phyloP scores from a whole-genome alignment of 768 basidiomycete genomes.

The Suillus discolor region DNA sequence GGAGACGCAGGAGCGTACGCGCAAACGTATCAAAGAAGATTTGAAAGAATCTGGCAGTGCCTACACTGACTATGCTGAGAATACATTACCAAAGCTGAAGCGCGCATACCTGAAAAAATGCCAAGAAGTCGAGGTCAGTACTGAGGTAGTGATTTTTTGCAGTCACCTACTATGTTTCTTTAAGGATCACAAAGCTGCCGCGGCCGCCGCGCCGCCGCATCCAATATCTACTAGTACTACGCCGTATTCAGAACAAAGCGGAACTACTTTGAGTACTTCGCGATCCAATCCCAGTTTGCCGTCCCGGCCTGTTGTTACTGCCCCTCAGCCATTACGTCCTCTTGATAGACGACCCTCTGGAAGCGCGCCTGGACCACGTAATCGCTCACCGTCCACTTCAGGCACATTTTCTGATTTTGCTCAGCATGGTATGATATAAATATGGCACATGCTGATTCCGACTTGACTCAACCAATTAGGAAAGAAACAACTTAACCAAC shows the following conservation, averaged over 20 bases:
- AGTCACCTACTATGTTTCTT: conserved; percentile 8
- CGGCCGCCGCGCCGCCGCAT: conserved; percentile 36
- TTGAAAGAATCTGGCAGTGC: conserved; percentile 75
- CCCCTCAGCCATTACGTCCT: conserved; percentile 75
- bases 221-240: conserved; percentile 18
- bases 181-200: conserved; percentile 68
- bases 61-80: conserved; percentile 83
- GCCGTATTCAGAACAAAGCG: conserved; percentile 34
- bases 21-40: conserved; percentile 90
- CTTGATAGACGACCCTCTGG: conserved; percentile 75
- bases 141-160: not conserved
- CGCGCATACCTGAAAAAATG: conserved; percentile 81
- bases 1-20: conserved; percentile 92
- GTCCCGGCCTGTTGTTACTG: conserved; percentile 57
- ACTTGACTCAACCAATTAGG: conserved; percentile 41
- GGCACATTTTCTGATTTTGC: conserved; percentile 87
- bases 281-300: conserved; percentile 50
- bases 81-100: conserved; percentile 79
- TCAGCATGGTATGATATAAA: conserved; percentile 60
- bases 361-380: conserved; percentile 52
- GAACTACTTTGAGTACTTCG: conserved; percentile 35
- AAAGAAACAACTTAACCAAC: conserved; percentile 83
- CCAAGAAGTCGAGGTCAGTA: conserved; percentile 79
- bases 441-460: not conserved
- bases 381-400: conserved; percentile 81